Evolutionary conservation across 2,329 filamentous ascomycete species (phyloP).

Genomic region (Alternaria burnsii): DNA sequence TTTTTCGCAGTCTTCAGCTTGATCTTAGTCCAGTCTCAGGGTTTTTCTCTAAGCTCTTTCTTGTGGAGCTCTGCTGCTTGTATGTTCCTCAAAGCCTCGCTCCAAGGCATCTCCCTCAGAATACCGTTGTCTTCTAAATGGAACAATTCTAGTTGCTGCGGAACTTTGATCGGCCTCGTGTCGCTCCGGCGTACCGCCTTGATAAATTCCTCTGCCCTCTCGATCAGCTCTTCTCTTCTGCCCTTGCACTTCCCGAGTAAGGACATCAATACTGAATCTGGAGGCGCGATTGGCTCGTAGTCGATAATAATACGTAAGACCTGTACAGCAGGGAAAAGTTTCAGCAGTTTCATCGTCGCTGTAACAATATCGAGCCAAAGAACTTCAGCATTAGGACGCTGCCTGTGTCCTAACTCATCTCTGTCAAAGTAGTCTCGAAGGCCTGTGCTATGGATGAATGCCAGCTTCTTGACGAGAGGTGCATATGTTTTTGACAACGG

Average conservation of each 20-base stretch:
- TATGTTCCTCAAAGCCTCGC: background rate
- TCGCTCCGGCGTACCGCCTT: background rate
- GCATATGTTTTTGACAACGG: background rate
- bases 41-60: background rate
- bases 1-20: background rate
- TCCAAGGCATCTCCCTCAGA: background rate
- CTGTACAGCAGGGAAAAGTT: background rate
- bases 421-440: background rate
- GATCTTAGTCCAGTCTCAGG: background rate
- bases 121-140: background rate
- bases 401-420: background rate
- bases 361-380: background rate
- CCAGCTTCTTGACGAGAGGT: background rate
- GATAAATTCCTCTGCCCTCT: background rate
- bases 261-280: background rate
- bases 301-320: background rate
- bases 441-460: background rate
- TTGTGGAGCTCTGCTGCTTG: background rate
- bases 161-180: background rate
- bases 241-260: background rate
- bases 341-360: background rate
- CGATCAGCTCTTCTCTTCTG: background rate
- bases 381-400: rapidly evolving
- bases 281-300: background rate
- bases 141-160: background rate